Conservation (phyloP, 345 rosid species). For the Salix caprea region DNA sequence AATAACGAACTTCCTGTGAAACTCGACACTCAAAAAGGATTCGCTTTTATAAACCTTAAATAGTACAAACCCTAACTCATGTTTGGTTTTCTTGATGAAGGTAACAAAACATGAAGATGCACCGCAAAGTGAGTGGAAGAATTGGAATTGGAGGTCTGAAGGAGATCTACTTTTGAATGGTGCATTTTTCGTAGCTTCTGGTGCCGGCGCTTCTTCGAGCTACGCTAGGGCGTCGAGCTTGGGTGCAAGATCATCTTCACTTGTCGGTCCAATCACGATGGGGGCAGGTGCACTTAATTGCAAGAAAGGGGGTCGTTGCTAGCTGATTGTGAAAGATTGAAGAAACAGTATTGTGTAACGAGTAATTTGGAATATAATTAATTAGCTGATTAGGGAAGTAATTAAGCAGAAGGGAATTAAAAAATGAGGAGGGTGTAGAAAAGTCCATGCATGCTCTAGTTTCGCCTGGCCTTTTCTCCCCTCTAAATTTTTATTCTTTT, state of each 20-base stretch:
- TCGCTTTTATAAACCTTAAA: background rate
- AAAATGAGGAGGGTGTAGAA: conserved; percentile 5
- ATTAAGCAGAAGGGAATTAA: background rate
- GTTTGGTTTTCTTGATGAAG: background rate
- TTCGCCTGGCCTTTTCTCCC: conserved; percentile 8
- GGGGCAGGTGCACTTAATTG: conserved; percentile 21
- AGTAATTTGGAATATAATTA: conserved; percentile 2
- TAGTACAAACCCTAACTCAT: background rate
- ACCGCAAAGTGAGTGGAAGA: conserved; percentile 28
- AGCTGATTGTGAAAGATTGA: conserved; percentile 32
- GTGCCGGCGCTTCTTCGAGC: conserved; percentile 28
- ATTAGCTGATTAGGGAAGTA: background rate
- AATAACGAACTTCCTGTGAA: conserved; percentile 13
- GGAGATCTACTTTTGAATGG: conserved; percentile 28
- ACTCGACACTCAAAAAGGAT: background rate
- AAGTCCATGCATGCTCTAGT: conserved; percentile 2
- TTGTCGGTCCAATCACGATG: conserved; percentile 18
- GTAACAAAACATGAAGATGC: conserved; percentile 33
- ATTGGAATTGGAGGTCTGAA: conserved; percentile 33
- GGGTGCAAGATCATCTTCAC: conserved; percentile 27
- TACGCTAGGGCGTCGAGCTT: conserved; percentile 29
- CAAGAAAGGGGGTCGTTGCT: conserved; percentile 20
- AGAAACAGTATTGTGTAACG: conserved; percentile 1
- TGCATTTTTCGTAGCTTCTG: conserved; percentile 24
- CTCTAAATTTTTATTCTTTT: background rate